These are phyloP conservation scores for Geosmithia flava DNA, from an alignment of 2,329 filamentous ascomycete species.

Conservation along the genomic window DNA sequence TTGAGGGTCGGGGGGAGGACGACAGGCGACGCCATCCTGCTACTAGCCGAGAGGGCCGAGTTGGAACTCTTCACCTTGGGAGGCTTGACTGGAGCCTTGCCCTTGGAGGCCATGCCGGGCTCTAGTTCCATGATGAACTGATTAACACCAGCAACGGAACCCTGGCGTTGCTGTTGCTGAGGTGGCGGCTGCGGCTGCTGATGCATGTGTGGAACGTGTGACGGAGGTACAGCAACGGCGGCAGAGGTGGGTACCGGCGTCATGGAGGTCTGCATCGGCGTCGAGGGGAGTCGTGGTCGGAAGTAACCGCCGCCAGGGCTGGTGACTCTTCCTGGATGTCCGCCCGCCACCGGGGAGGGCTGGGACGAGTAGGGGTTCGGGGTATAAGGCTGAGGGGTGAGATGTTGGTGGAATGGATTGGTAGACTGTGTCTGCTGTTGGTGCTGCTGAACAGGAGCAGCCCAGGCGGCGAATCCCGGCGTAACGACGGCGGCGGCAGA, in stretches of 20 bases:
- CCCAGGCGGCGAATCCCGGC: conserved; percentile 9
- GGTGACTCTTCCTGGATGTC: conserved; percentile 1
- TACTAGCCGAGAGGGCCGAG: neutral
- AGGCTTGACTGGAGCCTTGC: conserved; percentile 20
- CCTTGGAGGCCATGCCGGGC: conserved; percentile 16
- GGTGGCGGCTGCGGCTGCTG: neutral
- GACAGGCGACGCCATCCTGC: neutral
- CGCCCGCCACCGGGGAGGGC: neutral
- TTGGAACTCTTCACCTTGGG: conserved; percentile 13
- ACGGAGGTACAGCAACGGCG: too few species aligned
- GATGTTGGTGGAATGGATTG: neutral
- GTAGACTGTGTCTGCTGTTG: conserved; percentile 4
- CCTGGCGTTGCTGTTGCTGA: conserved; percentile 3
- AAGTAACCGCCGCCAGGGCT: conserved; percentile 15
- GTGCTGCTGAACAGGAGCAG: conserved; percentile 5
- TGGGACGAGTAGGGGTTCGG: neutral
- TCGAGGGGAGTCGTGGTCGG: conserved; percentile 25
- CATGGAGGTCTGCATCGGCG: conserved; percentile 21
- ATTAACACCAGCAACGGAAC: conserved; percentile 8
- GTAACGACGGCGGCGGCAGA: conserved; percentile 5
- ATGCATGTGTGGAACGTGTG: neutral
- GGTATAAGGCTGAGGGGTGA: neutral
- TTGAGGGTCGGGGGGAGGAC: neutral
- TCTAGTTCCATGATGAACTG: conserved; percentile 24
- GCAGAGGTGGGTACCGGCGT: neutral